phyloP scores from a whole-genome alignment of 108 stramenopile species.

The Bacterosira constricta region DNA sequence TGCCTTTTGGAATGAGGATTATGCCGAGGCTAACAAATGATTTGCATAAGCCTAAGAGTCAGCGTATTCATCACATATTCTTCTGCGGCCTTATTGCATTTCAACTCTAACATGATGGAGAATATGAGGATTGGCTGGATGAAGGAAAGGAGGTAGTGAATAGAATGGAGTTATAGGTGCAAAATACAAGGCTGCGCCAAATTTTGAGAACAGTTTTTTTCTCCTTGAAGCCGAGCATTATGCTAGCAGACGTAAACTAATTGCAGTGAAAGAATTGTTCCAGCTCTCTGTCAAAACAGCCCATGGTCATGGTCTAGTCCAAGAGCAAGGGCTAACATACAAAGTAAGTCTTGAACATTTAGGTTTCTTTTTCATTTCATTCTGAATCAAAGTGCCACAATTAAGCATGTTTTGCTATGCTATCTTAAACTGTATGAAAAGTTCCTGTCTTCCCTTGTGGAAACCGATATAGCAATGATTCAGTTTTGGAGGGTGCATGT shows the following conservation, averaged over 20 bases:
- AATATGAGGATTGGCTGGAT: slow-evolving; percentile 5
- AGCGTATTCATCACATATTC: not conserved
- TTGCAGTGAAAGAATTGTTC: not conserved
- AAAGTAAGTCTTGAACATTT: not conserved
- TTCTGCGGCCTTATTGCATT: slow-evolving; percentile 5
- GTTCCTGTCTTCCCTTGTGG: not conserved
- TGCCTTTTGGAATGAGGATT: not conserved
- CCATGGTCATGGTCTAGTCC: not conserved
- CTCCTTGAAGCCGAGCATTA: slow-evolving; percentile 8
- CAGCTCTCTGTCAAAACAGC: slow-evolving; percentile 3
- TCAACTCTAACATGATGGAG: slow-evolving; percentile 1
- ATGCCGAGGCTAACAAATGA: not conserved
- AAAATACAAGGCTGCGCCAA: not conserved
- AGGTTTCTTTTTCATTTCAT: too few relatives aligned
- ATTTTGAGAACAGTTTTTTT: not conserved
- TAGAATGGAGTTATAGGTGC: not conserved
- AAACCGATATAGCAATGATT: not conserved
- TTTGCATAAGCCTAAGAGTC: not conserved
- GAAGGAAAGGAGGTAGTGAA: slow-evolving; percentile 3
- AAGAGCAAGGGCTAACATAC: slow-evolving; percentile 6
- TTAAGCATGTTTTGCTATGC: too few relatives aligned
- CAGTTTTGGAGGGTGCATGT: not conserved
- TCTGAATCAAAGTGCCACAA: too few relatives aligned
- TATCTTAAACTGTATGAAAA: not conserved
- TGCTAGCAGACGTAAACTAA: not conserved